phyloP scores from a whole-genome alignment of 202 grass and related monocot genomes.

The Setaria viridis region DNA sequence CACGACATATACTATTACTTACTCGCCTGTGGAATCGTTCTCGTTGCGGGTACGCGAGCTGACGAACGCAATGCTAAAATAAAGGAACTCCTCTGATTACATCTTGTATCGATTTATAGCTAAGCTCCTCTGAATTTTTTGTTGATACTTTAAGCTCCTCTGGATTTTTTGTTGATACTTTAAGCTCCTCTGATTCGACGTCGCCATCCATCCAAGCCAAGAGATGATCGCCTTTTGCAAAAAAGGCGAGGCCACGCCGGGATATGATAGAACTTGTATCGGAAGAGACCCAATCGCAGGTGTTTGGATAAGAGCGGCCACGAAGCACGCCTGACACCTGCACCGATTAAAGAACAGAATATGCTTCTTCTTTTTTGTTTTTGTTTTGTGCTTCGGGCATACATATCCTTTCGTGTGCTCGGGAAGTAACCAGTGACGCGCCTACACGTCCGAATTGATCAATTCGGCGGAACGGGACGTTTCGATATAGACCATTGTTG shows the following conservation, averaged over 20 bases:
- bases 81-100: background rate
- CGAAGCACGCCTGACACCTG: background rate
- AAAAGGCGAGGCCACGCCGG: background rate
- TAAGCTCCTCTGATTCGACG: background rate
- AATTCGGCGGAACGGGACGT: background rate
- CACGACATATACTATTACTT: background rate
- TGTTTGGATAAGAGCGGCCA: conserved; percentile 11
- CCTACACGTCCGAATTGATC: conserved; percentile 15
- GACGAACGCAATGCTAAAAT: background rate
- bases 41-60: too few species aligned
- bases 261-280: background rate
- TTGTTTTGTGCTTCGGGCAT: background rate
- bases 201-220: background rate
- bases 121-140: background rate
- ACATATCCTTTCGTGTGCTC: background rate
- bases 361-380: background rate
- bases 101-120: background rate
- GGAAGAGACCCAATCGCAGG: background rate
- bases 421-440: background rate
- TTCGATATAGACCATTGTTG: background rate
- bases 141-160: background rate
- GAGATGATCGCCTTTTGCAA: background rate
- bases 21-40: too few species aligned
- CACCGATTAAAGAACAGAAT: background rate
- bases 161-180: too few species aligned